Conservation (phyloP, 2,329 filamentous ascomycete species). For the Fusarium proliferatum region DNA sequence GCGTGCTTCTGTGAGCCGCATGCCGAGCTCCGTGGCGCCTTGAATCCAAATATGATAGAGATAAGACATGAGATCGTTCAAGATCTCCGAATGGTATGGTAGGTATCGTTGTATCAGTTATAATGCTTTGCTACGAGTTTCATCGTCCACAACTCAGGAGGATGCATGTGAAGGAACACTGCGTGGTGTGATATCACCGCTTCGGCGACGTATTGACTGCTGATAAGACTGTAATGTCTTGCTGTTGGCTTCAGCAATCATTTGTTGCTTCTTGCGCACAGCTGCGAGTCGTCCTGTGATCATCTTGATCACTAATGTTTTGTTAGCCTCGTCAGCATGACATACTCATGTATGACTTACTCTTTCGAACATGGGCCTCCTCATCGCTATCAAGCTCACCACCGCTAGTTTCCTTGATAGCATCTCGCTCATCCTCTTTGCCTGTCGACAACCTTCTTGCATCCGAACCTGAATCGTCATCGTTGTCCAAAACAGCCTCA, state of each 20-base stretch:
- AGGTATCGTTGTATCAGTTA: conserved; percentile 33
- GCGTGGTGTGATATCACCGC: conserved; percentile 66
- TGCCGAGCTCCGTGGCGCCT: conserved; percentile 37
- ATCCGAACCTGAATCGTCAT: conserved; percentile 63
- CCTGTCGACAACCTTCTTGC: conserved; percentile 49
- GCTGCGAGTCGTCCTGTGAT: conserved; percentile 65
- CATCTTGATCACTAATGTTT: conserved; percentile 68
- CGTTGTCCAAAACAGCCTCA: conserved; percentile 90
- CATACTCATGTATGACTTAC: conserved; percentile 59
- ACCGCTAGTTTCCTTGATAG: conserved; percentile 49
- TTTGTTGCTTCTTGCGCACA: conserved; percentile 70
- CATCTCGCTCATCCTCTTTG: conserved; percentile 56
- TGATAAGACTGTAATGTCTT: conserved; percentile 60
- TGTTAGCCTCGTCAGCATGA: conserved; percentile 38
- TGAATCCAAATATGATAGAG: conserved; percentile 36
- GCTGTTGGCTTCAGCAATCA: conserved; percentile 67
- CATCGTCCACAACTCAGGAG: conserved; percentile 35
- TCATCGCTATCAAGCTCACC: conserved; percentile 74
- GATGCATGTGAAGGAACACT: conserved; percentile 63
- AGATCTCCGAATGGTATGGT: conserved; percentile 39
- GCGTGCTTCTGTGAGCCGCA: conserved; percentile 43
- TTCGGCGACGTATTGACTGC: conserved; percentile 59
- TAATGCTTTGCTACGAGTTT: conserved; percentile 11
- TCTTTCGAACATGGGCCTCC: conserved; percentile 76
- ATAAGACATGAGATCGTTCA: conserved; percentile 37